phyloP scores from a whole-genome alignment of 2,329 filamentous ascomycete species.

The Fusarium newnesense region DNA sequence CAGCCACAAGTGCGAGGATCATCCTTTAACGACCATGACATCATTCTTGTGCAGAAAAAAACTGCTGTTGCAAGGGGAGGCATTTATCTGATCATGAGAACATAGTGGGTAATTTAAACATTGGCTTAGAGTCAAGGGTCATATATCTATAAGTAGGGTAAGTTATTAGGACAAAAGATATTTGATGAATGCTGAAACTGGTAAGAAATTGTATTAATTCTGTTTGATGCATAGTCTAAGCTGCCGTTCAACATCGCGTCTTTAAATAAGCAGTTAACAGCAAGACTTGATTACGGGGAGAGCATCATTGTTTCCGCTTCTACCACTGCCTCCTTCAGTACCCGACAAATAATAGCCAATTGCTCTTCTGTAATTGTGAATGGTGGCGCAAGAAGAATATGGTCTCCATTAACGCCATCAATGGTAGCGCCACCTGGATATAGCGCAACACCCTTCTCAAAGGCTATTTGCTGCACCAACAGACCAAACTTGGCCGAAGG shows the following conservation, averaged over 20 bases:
- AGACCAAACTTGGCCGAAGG: conserved; percentile 41
- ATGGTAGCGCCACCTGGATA: conserved; percentile 73
- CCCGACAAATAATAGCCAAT: conserved; percentile 22
- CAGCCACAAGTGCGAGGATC: too few species aligned
- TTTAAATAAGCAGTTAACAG: fast-evolving
- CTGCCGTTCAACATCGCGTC: fast-evolving
- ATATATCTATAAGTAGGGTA: not conserved
- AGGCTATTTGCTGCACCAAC: conserved; percentile 46
- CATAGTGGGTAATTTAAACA: too few species aligned
- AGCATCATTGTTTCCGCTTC: conserved; percentile 10
- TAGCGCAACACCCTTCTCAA: conserved; percentile 54
- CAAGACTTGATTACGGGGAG: fast-evolving
- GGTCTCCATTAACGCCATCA: conserved; percentile 70
- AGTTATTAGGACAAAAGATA: not conserved
- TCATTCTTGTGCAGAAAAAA: too few species aligned
- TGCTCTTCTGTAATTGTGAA: conserved; percentile 66
- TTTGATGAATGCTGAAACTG: not conserved
- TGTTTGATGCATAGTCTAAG: not conserved
- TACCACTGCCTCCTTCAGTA: conserved; percentile 17
- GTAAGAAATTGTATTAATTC: not conserved
- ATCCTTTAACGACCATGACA: too few species aligned
- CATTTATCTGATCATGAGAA: too few species aligned
- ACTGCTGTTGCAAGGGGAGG: too few species aligned
- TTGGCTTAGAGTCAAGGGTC: not conserved
- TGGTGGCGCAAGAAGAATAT: conserved; percentile 73